Percentiles rank a stretch among this genome's conserved stretches.
phyloP scores from a whole-genome alignment of 805 yeast species.

The Suhomyces tanzawaensis region DNA sequence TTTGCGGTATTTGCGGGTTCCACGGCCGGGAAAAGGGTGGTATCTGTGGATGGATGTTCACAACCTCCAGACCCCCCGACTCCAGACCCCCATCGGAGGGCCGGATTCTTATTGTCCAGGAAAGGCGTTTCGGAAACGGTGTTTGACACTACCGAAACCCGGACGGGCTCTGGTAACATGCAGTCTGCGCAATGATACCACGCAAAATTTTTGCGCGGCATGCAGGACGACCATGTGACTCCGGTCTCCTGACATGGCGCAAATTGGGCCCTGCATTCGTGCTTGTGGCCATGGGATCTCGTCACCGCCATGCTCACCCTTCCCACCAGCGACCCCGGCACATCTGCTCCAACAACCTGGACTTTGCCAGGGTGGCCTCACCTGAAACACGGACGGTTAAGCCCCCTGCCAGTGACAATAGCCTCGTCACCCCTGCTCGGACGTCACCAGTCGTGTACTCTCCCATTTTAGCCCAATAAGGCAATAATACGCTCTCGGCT shows the following conservation, averaged over 20 bases:
- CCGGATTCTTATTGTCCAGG: too few species aligned
- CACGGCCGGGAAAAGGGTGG: too few species aligned
- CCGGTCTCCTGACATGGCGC: neutral
- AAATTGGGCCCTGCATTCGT: neutral
- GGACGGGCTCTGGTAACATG: neutral
- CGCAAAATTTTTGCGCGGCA: too few species aligned
- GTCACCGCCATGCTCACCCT: neutral
- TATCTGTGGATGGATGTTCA: too few species aligned
- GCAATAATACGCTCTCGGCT: neutral
- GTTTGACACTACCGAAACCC: neutral
- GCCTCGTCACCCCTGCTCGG: too few species aligned
- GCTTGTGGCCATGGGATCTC: too few species aligned
- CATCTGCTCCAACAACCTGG: neutral
- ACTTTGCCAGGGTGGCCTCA: neutral
- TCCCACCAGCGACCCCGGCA: neutral
- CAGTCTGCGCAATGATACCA: too few species aligned
- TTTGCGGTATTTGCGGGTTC: too few species aligned
- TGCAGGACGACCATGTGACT: neutral
- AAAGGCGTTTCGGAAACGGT: too few species aligned
- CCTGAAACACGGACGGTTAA: neutral
- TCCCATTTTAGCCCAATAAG: neutral
- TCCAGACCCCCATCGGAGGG: too few species aligned
- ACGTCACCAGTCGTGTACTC: neutral
- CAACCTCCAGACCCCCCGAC: too few species aligned
- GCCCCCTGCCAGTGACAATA: too few species aligned